Percentiles rank a stretch among this genome's conserved stretches.
phyloP scores from a whole-genome alignment of 139 green algal genomes.

The Pycnococcus provasolii region DNA sequence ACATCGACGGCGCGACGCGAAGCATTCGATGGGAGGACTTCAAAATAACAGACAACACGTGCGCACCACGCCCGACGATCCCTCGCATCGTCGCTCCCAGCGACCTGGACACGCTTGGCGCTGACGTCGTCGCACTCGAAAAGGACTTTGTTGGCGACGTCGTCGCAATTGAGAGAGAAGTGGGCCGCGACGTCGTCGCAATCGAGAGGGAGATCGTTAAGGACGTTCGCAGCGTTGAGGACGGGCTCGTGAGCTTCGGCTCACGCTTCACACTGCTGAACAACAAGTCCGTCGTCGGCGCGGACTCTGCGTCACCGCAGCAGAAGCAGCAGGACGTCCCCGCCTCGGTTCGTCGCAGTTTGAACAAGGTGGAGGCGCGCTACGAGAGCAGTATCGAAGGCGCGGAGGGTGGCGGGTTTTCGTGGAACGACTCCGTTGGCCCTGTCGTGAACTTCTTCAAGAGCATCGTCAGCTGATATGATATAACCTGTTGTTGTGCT shows the following conservation, averaged over 20 bases:
- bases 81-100: not conserved
- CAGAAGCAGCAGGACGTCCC: no score
- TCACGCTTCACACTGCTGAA: not conserved
- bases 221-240: constrained; percentile 1
- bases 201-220: constrained; percentile 22
- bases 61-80: constrained; percentile 41
- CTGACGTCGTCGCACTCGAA: constrained; percentile 19
- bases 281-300: not conserved
- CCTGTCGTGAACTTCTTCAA: no score
- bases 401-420: no score
- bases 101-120: constrained; percentile 28
- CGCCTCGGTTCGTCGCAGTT: no score
- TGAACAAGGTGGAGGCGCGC: no score
- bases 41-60: constrained; percentile 71
- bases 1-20: constrained; percentile 14
- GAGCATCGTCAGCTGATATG: no score
- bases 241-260: constrained; percentile 4
- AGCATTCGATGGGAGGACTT: constrained; percentile 57
- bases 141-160: constrained; percentile 11
- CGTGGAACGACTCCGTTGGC: no score
- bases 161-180: not conserved
- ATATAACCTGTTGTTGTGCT: no score
- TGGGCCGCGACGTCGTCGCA: constrained; percentile 9
- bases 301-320: no score
- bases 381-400: no score